Percentiles rank a stretch among this genome's conserved stretches.
phyloP scores from a whole-genome alignment of 2,329 filamentous ascomycete genomes.

The Curvularia spicifera region DNA sequence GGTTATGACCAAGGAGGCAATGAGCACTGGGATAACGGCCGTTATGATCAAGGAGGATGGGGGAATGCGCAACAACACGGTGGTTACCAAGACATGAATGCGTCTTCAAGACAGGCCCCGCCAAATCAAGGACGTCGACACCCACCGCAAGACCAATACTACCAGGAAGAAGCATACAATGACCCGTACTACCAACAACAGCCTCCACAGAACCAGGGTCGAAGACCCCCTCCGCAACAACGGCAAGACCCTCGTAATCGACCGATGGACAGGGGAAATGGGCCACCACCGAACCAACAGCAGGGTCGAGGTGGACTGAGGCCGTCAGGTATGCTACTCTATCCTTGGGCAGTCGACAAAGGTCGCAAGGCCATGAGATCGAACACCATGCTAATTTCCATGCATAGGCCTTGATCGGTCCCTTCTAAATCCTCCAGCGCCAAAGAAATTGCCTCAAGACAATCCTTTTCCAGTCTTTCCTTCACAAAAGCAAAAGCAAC shows the following conservation, averaged over 20 bases:
- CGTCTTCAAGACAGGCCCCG: slow-evolving; percentile 24
- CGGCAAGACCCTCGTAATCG: slow-evolving; percentile 38
- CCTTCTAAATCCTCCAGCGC: slow-evolving; percentile 35
- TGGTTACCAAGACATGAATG: slow-evolving; percentile 35
- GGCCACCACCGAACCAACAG: slow-evolving; percentile 26
- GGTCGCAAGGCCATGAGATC: not conserved
- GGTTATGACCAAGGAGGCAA: slow-evolving; percentile 44
- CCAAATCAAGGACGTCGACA: slow-evolving; percentile 24
- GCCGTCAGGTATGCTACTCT: slow-evolving; percentile 36
- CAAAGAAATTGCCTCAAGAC: slow-evolving; percentile 47
- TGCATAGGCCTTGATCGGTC: slow-evolving; percentile 41
- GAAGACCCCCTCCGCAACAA: slow-evolving; percentile 25
- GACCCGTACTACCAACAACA: slow-evolving; percentile 36
- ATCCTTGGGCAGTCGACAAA: not conserved
- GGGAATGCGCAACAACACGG: slow-evolving; percentile 35
- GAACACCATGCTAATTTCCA: slow-evolving; percentile 12
- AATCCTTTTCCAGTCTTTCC: slow-evolving; percentile 59
- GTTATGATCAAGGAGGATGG: slow-evolving; percentile 42
- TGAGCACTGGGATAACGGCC: slow-evolving; percentile 45
- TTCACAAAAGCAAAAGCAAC: slow-evolving; percentile 31
- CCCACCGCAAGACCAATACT: slow-evolving; percentile 33
- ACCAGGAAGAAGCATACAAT: slow-evolving; percentile 37
- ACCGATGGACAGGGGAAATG: slow-evolving; percentile 34
- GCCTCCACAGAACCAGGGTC: slow-evolving; percentile 32
- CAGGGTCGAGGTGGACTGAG: slow-evolving; percentile 36